Evolutionary conservation across 83 land plant species (phyloP), one percentile per base, ranked within the genome.

Genomic region (Thuja plicata): DNA sequence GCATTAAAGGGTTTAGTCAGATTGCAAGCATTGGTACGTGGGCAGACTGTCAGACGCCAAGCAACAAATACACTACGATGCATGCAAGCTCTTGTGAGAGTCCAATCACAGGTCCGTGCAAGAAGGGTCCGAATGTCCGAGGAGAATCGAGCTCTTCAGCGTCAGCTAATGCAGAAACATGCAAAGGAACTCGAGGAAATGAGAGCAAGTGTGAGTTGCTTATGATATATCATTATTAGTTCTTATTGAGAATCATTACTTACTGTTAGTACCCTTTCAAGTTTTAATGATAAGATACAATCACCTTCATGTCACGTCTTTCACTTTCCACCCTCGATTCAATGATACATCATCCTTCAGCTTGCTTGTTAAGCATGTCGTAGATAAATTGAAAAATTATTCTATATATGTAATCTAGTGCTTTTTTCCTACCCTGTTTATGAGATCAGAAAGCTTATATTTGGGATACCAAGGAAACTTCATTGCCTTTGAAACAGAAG

Each of bases 1-100:
- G 96, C 92, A 41, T 89, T 96, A 45, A 93, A 93, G 90, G 97
- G 97, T 40, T 91, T 96, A 17, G 92, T 90, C n/a, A 96, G 97
- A 89, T 60, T 96, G 89, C 93, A 94, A 88, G 82, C 90, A 79
- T 88, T 96, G 77, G 81, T 94, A 17, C 89, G 93, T 37, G 96
- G 96, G 3, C 88, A 89, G 41, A 82, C 91, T 76, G 95, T 92
- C 32, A 93, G 91, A 54, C 92, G 93, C 19, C 97, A 96, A 86
- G 91, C 96, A 21, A 76, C 92, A 35, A 92, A 85, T 71, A 86
- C 97, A 62, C 88, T 96, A 13, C 88, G 87, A 12, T 91, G 91
- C 89, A 93, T 96, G 96, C 96, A 96, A 81, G 92, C 95, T n/a
- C 88, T 94, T n/a, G 91, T 92, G 5, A 92, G 91, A 84, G 91